Conservation (phyloP, 129 eudicot species). For the Flaveria brownii region DNA sequence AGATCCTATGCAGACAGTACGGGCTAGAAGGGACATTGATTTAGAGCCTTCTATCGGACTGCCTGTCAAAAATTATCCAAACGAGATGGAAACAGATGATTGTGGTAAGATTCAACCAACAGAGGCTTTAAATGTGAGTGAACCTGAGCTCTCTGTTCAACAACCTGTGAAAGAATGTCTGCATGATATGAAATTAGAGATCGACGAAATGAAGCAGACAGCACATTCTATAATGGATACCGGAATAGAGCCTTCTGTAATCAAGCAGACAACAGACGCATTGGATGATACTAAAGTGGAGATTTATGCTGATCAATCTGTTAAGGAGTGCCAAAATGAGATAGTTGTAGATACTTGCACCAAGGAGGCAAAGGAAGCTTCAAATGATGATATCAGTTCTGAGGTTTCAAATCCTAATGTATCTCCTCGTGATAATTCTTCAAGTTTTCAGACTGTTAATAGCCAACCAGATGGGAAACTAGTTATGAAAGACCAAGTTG, state of each 20-base stretch:
- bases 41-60: conserved; percentile 21
- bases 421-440: conserved; percentile 62
- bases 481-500: conserved; percentile 43
- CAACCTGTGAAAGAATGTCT: conserved; percentile 24
- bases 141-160: conserved; percentile 25
- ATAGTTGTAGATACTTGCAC: conserved; percentile 32
- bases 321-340: conserved; percentile 31
- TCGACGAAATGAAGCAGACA: conserved; percentile 16
- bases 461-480: conserved; percentile 56
- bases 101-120: conserved; percentile 28
- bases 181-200: conserved; percentile 22
- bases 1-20: conserved; percentile 31
- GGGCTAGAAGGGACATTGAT: conserved; percentile 16
- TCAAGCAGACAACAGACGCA: conserved; percentile 30
- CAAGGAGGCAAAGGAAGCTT: conserved; percentile 52
- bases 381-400: conserved; percentile 69
- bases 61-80: conserved; percentile 28
- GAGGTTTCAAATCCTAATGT: conserved; percentile 76
- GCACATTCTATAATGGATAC: conserved; percentile 18
- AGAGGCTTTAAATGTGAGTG: conserved; percentile 29
- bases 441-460: conserved; percentile 54
- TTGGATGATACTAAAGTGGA: conserved; percentile 23
- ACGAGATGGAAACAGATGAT: conserved; percentile 32
- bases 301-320: conserved; percentile 25
- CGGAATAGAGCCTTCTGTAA: conserved; percentile 28